Conservation (phyloP, 2,329 filamentous ascomycete genomes). For the Dactylellina haptotyla region DNA sequence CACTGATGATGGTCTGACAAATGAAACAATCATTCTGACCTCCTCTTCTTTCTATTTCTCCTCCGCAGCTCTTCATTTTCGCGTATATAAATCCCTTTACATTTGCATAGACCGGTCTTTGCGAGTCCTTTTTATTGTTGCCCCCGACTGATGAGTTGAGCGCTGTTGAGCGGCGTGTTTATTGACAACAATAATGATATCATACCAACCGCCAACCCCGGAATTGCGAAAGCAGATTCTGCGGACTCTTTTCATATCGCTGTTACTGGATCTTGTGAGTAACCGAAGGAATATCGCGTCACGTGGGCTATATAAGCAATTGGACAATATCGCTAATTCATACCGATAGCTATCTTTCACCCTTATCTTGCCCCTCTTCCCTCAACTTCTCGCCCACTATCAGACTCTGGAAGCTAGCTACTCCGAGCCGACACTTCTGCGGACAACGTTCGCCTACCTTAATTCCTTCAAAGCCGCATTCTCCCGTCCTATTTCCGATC, state of each 20-base stretch:
- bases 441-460: conserved; percentile 80
- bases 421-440: conserved; percentile 67
- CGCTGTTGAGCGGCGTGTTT: conserved; percentile 44
- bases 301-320: not conserved
- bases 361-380: conserved; percentile 96
- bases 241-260: conserved; percentile 85
- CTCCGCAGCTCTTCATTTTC: conserved; percentile 3
- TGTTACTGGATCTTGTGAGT: conserved; percentile 86
- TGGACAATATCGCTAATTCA: not conserved
- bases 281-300: not conserved
- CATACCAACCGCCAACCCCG: conserved; percentile 61
- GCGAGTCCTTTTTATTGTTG: not conserved
- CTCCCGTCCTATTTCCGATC: conserved; percentile 88
- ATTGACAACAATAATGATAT: conserved; percentile 40
- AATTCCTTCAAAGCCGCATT: conserved; percentile 97
- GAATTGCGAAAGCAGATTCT: conserved; percentile 78
- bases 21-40: conserved; percentile 1
- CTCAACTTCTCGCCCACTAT: conserved; percentile 95
- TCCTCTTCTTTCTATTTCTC: not conserved
- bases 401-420: conserved; percentile 63
- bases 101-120: conserved; percentile 43
- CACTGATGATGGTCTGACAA: conserved; percentile 44
- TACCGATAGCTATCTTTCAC: conserved; percentile 99
- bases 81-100: conserved; percentile 9
- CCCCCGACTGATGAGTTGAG: not conserved